Evolutionary conservation across 1,139 yeast species (phyloP).

Genomic region (Kurtzmaniella quercitrusa): DNA sequence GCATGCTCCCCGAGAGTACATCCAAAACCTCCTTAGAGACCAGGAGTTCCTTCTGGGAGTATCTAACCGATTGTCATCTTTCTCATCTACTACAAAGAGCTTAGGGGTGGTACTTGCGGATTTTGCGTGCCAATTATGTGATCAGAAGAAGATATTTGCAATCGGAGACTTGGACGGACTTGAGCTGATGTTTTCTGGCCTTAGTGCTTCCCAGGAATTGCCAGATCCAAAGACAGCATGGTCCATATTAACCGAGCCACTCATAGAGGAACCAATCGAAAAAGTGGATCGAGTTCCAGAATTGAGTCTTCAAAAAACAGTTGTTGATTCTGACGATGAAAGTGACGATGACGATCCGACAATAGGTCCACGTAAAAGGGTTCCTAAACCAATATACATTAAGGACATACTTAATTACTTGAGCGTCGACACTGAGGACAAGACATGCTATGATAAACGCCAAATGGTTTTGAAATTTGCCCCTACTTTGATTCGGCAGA

Average conservation of each 20-base stretch:
- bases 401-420: constrained; percentile 59
- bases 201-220: constrained; percentile 2
- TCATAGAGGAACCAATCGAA: constrained; percentile 1
- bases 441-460: constrained; percentile 48
- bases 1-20: constrained; percentile 14
- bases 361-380: constrained; percentile 27
- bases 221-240: constrained; percentile 7
- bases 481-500: constrained; percentile 52
- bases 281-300: constrained; percentile 2
- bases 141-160: constrained; percentile 34
- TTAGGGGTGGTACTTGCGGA: constrained; percentile 48
- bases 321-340: constrained; percentile 33
- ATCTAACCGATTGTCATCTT: constrained; percentile 42
- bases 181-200: constrained; percentile 3
- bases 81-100: constrained; percentile 35
- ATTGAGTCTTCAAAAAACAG: constrained; percentile 5
- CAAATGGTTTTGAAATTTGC: constrained; percentile 48
- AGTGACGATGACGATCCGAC: constrained; percentile 54
- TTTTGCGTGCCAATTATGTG: constrained; percentile 31
- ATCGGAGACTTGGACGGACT: constrained; percentile 12
- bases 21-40: constrained; percentile 19
- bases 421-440: constrained; percentile 35
- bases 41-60: constrained; percentile 36
- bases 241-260: neutral
- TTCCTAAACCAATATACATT: constrained; percentile 55